Base-by-base conservation (phyloP, 768 basidiomycete genomes). In the Pholiota molesta region DNA sequence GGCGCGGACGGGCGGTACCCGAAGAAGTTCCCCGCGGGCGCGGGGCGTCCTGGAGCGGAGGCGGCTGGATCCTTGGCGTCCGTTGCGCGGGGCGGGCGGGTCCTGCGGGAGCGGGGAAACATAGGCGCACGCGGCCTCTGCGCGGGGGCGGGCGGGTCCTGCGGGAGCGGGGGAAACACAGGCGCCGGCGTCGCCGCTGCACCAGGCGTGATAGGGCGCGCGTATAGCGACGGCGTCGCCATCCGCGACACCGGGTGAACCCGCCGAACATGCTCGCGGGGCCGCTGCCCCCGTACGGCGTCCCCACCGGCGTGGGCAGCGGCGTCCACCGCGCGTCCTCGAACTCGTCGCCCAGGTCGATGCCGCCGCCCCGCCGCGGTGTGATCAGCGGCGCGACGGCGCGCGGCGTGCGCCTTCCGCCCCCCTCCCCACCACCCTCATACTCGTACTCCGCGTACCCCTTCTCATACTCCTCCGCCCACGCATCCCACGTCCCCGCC, bases 311-410 rank as follows among this genome's bases (percentile, higher is more conserved):
- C 23, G 47, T 49, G 2, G 47, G 47, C 47, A 13, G 1, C 23
- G 47, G 47, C 23, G 47, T 49, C 2, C 26, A 28, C 11, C 23
- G 21, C 23, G 19, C 47, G 19, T 58, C 57, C 10, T 35, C 57
- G 21, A 58, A 58, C 45, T 58, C 57, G 29, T 58, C 57, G 3
- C 57, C 57, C 11, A 58, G 57, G 33, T 58, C 47, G 10, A 58
- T n/a, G 8, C 37, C 19, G 4, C 45, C 33, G 7, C 57, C 57
- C 5, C 47, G 29, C 29, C 28, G 26, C n/a, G 57, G 57, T 3
- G 29, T 58, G 45, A 58, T 58, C 2, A 47, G 45, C 13, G 23
- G n/a, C 5, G 47, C 40, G 5, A 33, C 31, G 11, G 23, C 33
- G 47, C 29, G 19, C 29, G 33, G 17, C 49, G 33, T 8, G 33